Percentiles rank a stretch among this genome's conserved stretches.
phyloP scores from a whole-genome alignment of 495 filamentous ascomycete genomes.

The Tetracladium setigerum region DNA sequence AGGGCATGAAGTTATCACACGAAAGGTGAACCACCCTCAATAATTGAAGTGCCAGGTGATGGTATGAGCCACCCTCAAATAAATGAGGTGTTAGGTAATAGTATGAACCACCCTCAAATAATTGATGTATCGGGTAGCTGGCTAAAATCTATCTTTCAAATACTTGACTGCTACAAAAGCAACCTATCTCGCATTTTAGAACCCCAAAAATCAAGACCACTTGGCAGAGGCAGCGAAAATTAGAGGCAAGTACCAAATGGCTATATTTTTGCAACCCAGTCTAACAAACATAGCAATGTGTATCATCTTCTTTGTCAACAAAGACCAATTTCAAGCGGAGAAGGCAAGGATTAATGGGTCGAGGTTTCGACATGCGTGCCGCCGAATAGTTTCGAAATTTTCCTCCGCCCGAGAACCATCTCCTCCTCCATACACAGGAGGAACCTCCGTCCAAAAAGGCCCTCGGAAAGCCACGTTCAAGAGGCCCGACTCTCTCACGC shows the following conservation, averaged over 20 bases:
- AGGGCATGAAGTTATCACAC: too few species aligned
- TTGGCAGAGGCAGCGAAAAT: neutral
- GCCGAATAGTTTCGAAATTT: neutral
- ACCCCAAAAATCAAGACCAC: too few species aligned
- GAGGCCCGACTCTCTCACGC: slow-evolving; percentile 4
- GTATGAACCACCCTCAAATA: too few species aligned
- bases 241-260: neutral
- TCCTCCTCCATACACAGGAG: slow-evolving; percentile 2
- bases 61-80: too few species aligned
- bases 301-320: neutral
- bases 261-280: neutral
- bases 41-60: too few species aligned
- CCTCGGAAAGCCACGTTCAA: neutral
- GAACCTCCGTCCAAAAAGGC: neutral
- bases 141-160: too few species aligned
- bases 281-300: neutral
- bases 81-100: too few species aligned
- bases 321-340: neutral
- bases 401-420: neutral
- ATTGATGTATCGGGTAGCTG: too few species aligned
- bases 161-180: too few species aligned
- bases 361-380: neutral
- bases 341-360: neutral
- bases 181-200: too few species aligned
- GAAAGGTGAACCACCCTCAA: too few species aligned